These are phyloP conservation scores for Starmera stellimalicola DNA, from an alignment of 1,139 yeast genomes.

Conservation along the genomic window DNA sequence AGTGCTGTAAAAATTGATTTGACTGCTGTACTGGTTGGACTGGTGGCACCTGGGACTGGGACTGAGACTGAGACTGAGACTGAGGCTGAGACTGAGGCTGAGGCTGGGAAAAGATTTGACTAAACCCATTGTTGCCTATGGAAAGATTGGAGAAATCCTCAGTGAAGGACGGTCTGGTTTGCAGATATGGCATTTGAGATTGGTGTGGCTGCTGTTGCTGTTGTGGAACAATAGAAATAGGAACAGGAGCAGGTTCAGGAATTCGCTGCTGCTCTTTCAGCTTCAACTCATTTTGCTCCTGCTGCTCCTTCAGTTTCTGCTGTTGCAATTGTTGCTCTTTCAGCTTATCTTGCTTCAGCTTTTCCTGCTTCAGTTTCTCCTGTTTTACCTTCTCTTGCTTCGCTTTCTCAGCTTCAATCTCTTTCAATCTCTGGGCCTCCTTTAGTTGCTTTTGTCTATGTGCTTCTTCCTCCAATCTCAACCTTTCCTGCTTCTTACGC, in stretches of 20 bases:
- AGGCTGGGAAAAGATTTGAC: not conserved
- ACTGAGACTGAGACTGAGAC: not conserved
- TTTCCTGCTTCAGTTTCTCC: constrained; percentile 2
- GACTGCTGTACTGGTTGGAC: not conserved
- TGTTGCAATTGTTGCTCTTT: constrained; percentile 3
- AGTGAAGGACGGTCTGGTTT: not conserved
- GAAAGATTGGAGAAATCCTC: not conserved
- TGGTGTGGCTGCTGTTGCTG: constrained; percentile 1
- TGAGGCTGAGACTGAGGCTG: not conserved
- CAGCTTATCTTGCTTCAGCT: constrained; percentile 5
- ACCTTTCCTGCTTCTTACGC: constrained; percentile 25
- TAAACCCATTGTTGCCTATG: not conserved
- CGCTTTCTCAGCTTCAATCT: constrained; percentile 2
- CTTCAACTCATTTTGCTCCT: constrained; percentile 7
- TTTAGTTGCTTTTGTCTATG: constrained; percentile 6
- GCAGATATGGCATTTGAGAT: not conserved
- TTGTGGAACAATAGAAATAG: not conserved
- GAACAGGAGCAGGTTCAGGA: not conserved
- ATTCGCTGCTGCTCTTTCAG: constrained; percentile 10
- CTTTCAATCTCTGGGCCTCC: constrained; percentile 19
- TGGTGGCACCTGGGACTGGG: not conserved
- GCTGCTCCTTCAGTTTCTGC: not conserved
- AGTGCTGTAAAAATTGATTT: not conserved
- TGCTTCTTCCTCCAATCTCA: constrained; percentile 22
- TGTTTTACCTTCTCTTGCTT: constrained; percentile 2